Evolutionary conservation across 2,329 filamentous ascomycete genomes (phyloP), one percentile per base, ranked within the genome.

Genomic region (Colletotrichum orchidophilum): DNA sequence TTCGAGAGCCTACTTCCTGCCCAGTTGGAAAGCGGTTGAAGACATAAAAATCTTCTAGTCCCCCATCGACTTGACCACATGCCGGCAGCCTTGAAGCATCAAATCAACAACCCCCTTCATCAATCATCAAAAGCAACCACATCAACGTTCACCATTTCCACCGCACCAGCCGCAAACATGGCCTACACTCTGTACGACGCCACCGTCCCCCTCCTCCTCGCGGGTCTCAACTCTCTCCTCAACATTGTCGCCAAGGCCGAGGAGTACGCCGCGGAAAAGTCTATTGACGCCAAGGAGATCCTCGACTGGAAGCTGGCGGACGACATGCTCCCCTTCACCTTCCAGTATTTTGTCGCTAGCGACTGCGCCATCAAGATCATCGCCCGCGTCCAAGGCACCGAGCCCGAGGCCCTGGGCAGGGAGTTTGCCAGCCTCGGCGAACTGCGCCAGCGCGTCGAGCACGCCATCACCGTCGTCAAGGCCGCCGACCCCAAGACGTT

Each of bases 241-340:
- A 46, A 57, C 60, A 35, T 72, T 29, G 54, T 72, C 27, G n/a
- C 29, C 70, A 72, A 72, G 61, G 59, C 59, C 24, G 65, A 69
- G 54, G 66, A 35, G n/a, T 42, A 64, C 39, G 60, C 70, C 27
- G 33, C 49, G 21, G 70, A 69, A 11, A 66, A 72, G 61, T 64
- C 66, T 53, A 50, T 72, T 15, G 64, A 59, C 33, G 9, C 53
- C 35, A 70, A 55, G 29, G 52, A 61, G 12, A 46, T 72, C 15
- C 61, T 72, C 55, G 39, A 57, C 18, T 67, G 65, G 52, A 55
- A 68, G 59, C 52, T 86, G 39, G 63, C 75, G 72, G 75, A 78
- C 3, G 83, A 86, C 78, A 86, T 86, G 85, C 78, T 81, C 9
- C 80, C 82, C 61, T 75, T 86, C 42, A 77, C 69, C 74, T 81